phyloP scores from a whole-genome alignment of 257 asterid species.

The Plantago major region DNA sequence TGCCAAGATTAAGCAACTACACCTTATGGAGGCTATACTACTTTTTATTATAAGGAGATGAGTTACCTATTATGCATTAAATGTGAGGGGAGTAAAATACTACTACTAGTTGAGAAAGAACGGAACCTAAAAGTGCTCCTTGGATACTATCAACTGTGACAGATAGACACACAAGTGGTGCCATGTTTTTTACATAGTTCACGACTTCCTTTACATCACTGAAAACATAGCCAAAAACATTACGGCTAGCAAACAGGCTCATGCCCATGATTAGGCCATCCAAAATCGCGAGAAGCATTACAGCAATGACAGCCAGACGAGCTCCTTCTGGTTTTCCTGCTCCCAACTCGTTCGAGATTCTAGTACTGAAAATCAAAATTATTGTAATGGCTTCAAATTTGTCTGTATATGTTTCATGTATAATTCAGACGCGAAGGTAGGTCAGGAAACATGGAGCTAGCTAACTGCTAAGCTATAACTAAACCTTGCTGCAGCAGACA shows the following conservation, averaged over 20 bases:
- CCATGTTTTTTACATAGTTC: conserved; percentile 53
- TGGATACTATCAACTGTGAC: conserved; percentile 52
- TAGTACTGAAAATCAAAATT: conserved; percentile 40
- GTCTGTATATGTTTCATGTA: neutral
- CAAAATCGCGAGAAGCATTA: conserved; percentile 43
- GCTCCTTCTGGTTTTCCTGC: conserved; percentile 66
- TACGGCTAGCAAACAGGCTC: conserved; percentile 43
- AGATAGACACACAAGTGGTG: conserved; percentile 66
- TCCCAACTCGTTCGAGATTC: conserved; percentile 79
- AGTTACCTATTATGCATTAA: too few relatives aligned
- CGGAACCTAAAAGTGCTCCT: conserved; percentile 60
- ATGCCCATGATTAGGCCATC: conserved; percentile 38
- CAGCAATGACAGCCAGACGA: conserved; percentile 40
- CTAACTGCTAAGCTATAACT: neutral
- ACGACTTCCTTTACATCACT: conserved; percentile 71
- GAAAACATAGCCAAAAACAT: conserved; percentile 62
- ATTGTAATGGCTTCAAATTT: too few relatives aligned
- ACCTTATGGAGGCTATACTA: too few relatives aligned
- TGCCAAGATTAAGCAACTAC: neutral
- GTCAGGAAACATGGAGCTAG: neutral
- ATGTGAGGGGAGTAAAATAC: neutral
- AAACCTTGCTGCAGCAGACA: conserved; percentile 76
- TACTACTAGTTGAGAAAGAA: too few relatives aligned
- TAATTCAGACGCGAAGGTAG: neutral
- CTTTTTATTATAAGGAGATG: neutral